phyloP scores from a whole-genome alignment of 371 early-diverging fungal genomes.

The Apophysomyces variabilis region DNA sequence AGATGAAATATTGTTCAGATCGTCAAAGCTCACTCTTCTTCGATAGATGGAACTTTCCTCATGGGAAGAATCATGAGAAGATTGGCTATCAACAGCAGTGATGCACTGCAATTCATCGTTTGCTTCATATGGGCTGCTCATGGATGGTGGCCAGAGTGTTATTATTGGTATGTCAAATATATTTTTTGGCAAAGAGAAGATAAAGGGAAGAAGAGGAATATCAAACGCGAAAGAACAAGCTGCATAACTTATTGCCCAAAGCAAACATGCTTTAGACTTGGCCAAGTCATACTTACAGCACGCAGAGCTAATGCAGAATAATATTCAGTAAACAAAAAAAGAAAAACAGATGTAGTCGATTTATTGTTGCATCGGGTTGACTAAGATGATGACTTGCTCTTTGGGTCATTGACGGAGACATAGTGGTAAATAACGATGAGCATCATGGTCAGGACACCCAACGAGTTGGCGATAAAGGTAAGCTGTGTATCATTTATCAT shows the following conservation, averaged over 20 bases:
- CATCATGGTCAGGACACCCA: constrained; percentile 61
- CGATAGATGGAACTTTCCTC: constrained; percentile 11
- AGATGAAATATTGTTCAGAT: constrained; percentile 10
- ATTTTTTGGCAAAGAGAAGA: neutral
- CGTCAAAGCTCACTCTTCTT: constrained; percentile 25
- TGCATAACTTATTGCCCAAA: neutral
- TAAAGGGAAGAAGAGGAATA: neutral
- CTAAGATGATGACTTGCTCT: constrained; percentile 21
- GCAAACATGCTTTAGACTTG: constrained; percentile 2
- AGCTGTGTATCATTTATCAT: constrained; percentile 65
- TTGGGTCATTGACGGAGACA: constrained; percentile 50
- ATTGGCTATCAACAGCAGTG: constrained; percentile 12
- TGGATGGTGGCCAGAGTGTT: neutral
- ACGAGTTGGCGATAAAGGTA: constrained; percentile 57
- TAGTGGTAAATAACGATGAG: constrained; percentile 65
- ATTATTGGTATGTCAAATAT: too few relatives aligned
- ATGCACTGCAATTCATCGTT: neutral
- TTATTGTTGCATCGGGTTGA: neutral
- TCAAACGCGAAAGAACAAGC: neutral
- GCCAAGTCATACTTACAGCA: constrained; percentile 1
- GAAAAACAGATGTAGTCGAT: neutral
- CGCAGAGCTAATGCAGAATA: neutral
- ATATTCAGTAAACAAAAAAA: constrained; percentile 6
- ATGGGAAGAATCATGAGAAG: constrained; percentile 13
- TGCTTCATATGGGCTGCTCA: neutral